These are phyloP conservation scores for Penicillium sp. DNA, from an alignment of 2,329 filamentous ascomycete species.

Conservation along the genomic window DNA sequence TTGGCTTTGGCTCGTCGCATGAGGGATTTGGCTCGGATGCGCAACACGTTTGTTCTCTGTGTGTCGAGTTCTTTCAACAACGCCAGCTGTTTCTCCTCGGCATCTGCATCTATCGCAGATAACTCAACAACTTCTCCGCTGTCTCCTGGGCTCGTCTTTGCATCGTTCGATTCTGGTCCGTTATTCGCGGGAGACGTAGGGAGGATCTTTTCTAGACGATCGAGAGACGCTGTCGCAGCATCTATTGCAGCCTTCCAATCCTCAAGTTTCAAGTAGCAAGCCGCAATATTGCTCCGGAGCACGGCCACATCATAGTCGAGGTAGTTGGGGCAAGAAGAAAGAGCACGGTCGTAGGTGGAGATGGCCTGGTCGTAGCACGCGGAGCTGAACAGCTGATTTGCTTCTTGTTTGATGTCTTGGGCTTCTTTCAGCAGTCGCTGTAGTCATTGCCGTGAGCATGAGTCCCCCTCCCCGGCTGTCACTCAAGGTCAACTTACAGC, in stretches of 20 bases:
- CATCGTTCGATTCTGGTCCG: conserved; percentile 23
- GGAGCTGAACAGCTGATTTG: conserved; percentile 77
- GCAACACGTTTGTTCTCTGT: conserved; percentile 66
- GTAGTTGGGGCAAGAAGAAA: conserved; percentile 78
- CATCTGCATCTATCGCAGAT: conserved; percentile 45
- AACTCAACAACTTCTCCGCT: conserved; percentile 54
- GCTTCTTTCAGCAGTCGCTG: conserved; percentile 72
- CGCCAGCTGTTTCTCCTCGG: conserved; percentile 48
- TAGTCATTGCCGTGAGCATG: conserved; percentile 13
- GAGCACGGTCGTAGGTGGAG: conserved; percentile 77
- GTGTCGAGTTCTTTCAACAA: conserved; percentile 51
- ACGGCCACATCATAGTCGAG: conserved; percentile 87
- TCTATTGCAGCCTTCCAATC: conserved; percentile 84
- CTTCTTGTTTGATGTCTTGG: conserved; percentile 71
- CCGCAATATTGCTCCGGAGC: conserved; percentile 83
- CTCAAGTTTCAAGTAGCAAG: conserved; percentile 80
- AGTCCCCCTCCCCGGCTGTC: background rate
- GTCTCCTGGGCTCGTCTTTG: conserved; percentile 16
- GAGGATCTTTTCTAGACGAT: conserved; percentile 68
- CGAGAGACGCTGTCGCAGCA: conserved; percentile 71
- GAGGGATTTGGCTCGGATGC: conserved; percentile 81
- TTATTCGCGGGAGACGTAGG: conserved; percentile 41
- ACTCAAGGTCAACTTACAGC: conserved; percentile 37
- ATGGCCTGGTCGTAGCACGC: conserved; percentile 77
- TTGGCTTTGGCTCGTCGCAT: conserved; percentile 76